These are phyloP conservation scores for Xylariaceae sp. DNA, from an alignment of 2,329 filamentous ascomycete species.

Conservation along the genomic window DNA sequence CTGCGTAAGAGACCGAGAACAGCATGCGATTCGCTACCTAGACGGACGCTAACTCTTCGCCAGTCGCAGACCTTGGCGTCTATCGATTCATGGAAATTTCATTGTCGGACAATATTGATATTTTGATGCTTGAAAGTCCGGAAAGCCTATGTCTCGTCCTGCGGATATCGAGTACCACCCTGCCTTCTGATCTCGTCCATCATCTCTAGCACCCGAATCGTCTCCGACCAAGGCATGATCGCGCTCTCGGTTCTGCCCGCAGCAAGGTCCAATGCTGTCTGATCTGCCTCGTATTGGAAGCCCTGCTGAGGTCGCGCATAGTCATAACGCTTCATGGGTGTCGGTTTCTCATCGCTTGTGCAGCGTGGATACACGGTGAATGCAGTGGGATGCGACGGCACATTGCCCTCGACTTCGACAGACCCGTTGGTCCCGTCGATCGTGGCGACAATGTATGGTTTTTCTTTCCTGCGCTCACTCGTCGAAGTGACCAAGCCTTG, in stretches of 20 bases:
- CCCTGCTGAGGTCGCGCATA: conserved; percentile 37
- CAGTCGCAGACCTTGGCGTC: too few species aligned
- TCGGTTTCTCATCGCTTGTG: conserved; percentile 22
- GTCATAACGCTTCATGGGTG: conserved; percentile 31
- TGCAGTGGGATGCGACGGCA: conserved; percentile 31
- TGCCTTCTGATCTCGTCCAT: conserved; percentile 44
- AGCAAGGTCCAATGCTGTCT: conserved; percentile 39
- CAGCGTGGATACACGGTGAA: conserved; percentile 36
- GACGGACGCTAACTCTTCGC: too few species aligned
- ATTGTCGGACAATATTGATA: too few species aligned
- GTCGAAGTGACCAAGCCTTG: conserved; percentile 43
- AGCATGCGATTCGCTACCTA: too few species aligned
- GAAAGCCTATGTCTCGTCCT: neutral
- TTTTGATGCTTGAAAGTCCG: too few species aligned
- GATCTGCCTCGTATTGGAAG: conserved; percentile 46
- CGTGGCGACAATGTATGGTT: conserved; percentile 31
- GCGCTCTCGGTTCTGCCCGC: conserved; percentile 37
- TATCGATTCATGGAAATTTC: too few species aligned
- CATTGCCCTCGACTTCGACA: conserved; percentile 36
- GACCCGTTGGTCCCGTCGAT: conserved; percentile 41
- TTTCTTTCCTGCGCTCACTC: conserved; percentile 23
- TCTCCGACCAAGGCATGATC: conserved; percentile 46
- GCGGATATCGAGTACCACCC: conserved; percentile 13
- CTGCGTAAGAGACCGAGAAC: too few species aligned
- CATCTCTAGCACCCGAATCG: conserved; percentile 43